A percentile compares a stretch with the other conserved stretches of the same genome.
Evolutionary conservation across 169 alveolate species (phyloP).

Genomic region (Perkinsus marinus): DNA sequence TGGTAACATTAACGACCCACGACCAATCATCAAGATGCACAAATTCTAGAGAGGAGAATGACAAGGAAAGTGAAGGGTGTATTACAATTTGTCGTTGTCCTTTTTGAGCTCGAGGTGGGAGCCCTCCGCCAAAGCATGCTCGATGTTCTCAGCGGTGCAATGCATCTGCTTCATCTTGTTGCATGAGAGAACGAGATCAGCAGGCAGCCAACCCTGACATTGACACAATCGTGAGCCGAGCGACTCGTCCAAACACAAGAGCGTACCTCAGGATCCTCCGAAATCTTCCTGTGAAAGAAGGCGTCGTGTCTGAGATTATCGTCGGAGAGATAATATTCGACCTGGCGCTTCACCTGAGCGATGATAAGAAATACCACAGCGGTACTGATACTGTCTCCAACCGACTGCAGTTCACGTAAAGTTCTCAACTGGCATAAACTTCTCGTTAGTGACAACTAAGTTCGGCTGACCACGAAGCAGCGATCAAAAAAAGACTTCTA

Average conservation of each 20-base stretch:
- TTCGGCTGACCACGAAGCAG: no score
- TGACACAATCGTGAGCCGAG: background rate
- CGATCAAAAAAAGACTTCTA: no score
- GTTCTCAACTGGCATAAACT: no score
- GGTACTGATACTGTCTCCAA: no score
- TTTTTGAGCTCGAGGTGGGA: background rate
- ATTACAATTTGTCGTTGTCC: background rate
- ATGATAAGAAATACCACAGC: background rate
- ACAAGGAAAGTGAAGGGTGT: background rate
- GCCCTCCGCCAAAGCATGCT: background rate
- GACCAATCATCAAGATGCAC: background rate
- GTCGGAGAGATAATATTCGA: constrained; percentile 32
- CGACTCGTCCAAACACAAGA: background rate
- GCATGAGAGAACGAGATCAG: background rate
- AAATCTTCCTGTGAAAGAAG: constrained; percentile 24
- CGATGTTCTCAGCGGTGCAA: background rate
- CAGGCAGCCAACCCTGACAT: background rate
- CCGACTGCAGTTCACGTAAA: no score
- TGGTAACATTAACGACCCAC: background rate
- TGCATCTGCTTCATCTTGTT: background rate
- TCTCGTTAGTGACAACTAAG: no score
- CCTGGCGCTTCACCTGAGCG: constrained; percentile 6
- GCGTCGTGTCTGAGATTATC: constrained; percentile 23
- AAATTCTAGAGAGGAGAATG: no score
- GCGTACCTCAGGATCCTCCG: constrained; percentile 16